Base-by-base conservation (phyloP, 2,329 filamentous ascomycete genomes). In the Monilinia vaccinii-corymbosi region DNA sequence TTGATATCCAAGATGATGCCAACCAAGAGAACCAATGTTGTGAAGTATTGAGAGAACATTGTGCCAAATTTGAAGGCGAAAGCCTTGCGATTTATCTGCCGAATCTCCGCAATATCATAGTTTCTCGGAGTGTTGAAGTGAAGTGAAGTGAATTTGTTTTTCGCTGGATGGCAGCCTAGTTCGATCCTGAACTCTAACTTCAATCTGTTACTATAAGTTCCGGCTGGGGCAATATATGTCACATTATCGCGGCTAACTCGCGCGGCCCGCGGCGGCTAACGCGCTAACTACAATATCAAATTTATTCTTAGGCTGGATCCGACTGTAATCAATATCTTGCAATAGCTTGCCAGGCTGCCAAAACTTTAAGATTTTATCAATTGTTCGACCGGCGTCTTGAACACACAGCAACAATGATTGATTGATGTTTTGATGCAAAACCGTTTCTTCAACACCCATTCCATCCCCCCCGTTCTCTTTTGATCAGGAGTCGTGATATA, bases 41-140 rank as follows among this genome's bases (percentile, higher is more conserved):
- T 62, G 21, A 64, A 42, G 38, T 65, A 38, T 31, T 60, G 61
- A 38, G 45, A 56, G 25, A 59, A 53, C 64, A 69, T 67, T 25
- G 23, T 68, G 48, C 52, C 49, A 16, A 60, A 3, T 38, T 4
- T 18, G 23, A 60, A 63, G 66, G 66, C 65, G 53, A 65, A 31
- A 48, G 66, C 67, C 67, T 65, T 23, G 25, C 57, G 23, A 55
- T 13, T 36, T 63, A 62, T 62, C 48, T 61, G 44, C 40, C 44
- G 14, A 21, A 51, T 25, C 31, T 62, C 56, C 65, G 55, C 53
- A 65, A 53, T 59, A 68, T 68, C 66, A 69, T 70, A 61, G 58
- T 67, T 60, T 34, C 60, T 58, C 18, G 21, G 32, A 55, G 14
- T 44, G 38, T 44, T 44, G 36, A 44, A 10, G n/a, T n/a, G n/a